phyloP scores from a whole-genome alignment of 768 basidiomycete genomes.

The Russula abietina region DNA sequence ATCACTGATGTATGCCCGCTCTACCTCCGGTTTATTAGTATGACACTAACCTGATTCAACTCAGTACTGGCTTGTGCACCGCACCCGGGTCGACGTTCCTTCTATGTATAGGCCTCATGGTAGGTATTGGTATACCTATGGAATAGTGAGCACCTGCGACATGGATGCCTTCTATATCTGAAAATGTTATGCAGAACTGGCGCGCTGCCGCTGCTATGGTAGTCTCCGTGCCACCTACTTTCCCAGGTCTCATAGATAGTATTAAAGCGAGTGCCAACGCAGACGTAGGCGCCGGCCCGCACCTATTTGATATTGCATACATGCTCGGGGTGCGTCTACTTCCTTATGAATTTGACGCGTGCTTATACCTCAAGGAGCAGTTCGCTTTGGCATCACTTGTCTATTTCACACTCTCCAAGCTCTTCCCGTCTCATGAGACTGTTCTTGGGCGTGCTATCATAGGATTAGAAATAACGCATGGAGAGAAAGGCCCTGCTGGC shows the following conservation, averaged over 20 bases:
- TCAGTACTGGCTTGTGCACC: slow-evolving; percentile 78
- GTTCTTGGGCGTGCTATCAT: slow-evolving; percentile 22
- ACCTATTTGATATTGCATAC: slow-evolving; percentile 68
- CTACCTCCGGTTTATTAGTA: neutral
- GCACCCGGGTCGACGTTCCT: slow-evolving; percentile 67
- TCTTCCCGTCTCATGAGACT: slow-evolving; percentile 21
- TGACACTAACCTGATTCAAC: neutral
- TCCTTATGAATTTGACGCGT: neutral
- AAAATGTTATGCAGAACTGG: slow-evolving; percentile 58
- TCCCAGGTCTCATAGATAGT: slow-evolving; percentile 75
- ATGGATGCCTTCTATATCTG: neutral
- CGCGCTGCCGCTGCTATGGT: slow-evolving; percentile 64
- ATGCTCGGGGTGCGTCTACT: slow-evolving; percentile 51
- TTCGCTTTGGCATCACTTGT: slow-evolving; percentile 20
- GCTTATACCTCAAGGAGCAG: slow-evolving; percentile 1
- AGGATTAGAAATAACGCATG: neutral
- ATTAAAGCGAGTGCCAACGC: slow-evolving; percentile 62
- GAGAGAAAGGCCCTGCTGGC: neutral
- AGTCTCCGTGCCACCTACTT: slow-evolving; percentile 60
- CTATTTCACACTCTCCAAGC: slow-evolving; percentile 16
- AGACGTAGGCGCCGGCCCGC: slow-evolving; percentile 51
- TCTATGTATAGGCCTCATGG: slow-evolving; percentile 79
- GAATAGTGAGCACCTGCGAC: slow-evolving; percentile 43
- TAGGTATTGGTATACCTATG: slow-evolving; percentile 67
- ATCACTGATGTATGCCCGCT: slow-evolving; percentile 44